Base-by-base conservation (phyloP, 1,284 basidiomycete genomes). In the Microbotryum violaceum region DNA sequence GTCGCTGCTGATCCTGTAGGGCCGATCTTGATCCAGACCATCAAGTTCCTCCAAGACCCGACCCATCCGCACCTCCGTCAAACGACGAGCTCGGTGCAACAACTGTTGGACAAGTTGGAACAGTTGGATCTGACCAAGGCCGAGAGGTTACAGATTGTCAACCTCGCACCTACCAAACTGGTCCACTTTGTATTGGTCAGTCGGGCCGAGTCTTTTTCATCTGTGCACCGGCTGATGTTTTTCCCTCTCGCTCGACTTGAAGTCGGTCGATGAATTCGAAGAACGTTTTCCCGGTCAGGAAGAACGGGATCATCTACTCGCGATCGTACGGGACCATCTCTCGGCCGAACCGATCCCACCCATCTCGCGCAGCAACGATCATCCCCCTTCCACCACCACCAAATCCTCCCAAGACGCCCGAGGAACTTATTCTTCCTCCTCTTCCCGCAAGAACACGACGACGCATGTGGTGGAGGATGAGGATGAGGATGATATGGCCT, bases 181-280 rank as follows among this genome's bases (percentile, higher is more conserved):
- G 89, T 96, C 33, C 91, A 92, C 73, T 83, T 97, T 25, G 93
- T 96, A 70, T 86, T 91, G 53, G 91, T 93, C 70, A 61, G 88
- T 82, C 20, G 31, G 31, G 8, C 21, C 49, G n/a, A 2, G 10
- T n/a, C 27, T 9, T 42, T 21, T 45, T 20, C 18, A 12, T 5
- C 12, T 42, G 6, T 27, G 6, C 5, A 27, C 27, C 27, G 27
- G 27, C 27, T 27, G 27, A 27, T 27, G 51, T 29, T n/a, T 25
- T 50, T 4, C 21, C 44, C 6, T 27, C 2, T 1, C 54, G 5
- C 3, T 9, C 45, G 3, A 1, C 16, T 14, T n/a, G 4, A 69
- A 94, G 91, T 86, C 93, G 56, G 83, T 97, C 18, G 91, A 96
- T 75, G 91, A 94, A 74, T 78, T 91, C 2, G 89, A 91, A 74